These are phyloP conservation scores for Zelopaecilomyces penicillatus DNA, from an alignment of 2,329 filamentous ascomycete species.

Conservation along the genomic window DNA sequence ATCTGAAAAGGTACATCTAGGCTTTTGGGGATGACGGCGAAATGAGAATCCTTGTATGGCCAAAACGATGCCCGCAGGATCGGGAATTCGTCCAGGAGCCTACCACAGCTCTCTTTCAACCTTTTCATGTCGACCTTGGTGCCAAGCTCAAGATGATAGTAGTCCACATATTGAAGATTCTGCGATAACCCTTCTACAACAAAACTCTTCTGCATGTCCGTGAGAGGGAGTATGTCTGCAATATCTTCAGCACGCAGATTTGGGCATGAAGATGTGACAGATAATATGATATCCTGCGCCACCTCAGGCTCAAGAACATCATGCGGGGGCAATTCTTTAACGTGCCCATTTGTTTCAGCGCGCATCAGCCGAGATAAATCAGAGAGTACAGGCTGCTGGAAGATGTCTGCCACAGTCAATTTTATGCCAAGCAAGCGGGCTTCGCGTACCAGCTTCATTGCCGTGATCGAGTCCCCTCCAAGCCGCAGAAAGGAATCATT, in stretches of 20 bases:
- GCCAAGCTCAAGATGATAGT: constrained; percentile 16
- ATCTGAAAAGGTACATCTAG: constrained; percentile 3
- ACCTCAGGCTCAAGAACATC: constrained; percentile 5
- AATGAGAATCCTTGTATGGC: constrained; percentile 8
- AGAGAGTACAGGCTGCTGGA: constrained; percentile 1
- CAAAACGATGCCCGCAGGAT: constrained; percentile 17
- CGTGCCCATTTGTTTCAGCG: no score
- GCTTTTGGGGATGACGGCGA: constrained; percentile 13
- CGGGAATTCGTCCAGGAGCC: constrained; percentile 10
- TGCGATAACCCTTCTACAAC: constrained; percentile 1
- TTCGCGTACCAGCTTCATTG: constrained; percentile 34
- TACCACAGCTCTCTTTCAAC: constrained; percentile 10
- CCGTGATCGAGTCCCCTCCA: constrained; percentile 39
- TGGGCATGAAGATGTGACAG: no score
- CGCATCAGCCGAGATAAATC: not conserved
- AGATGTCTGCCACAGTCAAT: constrained; percentile 7
- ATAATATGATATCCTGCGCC: not conserved
- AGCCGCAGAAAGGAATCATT: constrained; percentile 41
- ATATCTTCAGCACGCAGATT: not conserved
- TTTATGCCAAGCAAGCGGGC: constrained; percentile 2
- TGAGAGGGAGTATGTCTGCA: constrained; percentile 12
- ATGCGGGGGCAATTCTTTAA: constrained; percentile 2
- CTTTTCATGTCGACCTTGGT: constrained; percentile 10
- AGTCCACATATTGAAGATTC: constrained; percentile 13
- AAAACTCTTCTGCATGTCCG: constrained; percentile 10